Conservation (phyloP, 306 rosid genomes). For the Quercus suber region DNA sequence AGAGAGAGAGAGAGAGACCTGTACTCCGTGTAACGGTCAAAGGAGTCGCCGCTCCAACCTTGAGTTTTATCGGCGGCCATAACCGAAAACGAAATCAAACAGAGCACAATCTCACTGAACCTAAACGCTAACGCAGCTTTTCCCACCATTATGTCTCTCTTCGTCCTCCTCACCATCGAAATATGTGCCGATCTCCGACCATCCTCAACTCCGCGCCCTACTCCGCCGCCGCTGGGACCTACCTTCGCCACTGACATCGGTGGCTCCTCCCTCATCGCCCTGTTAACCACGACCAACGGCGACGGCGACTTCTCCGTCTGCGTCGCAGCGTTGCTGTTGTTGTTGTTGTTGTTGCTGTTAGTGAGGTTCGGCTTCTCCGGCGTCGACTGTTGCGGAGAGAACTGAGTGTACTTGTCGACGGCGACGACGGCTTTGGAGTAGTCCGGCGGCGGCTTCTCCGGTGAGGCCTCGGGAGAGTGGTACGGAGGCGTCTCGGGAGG, state of each 20-base stretch:
- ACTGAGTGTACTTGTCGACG: conserved; percentile 36
- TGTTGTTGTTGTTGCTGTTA: neutral
- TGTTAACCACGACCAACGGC: conserved; percentile 30
- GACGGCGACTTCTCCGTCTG: conserved; percentile 26
- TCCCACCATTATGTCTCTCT: conserved; percentile 33
- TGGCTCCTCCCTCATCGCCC: conserved; percentile 43
- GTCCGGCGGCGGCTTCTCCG: conserved; percentile 33
- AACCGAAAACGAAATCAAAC: conserved; percentile 88
- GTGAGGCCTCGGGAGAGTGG: conserved; percentile 59
- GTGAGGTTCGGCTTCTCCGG: conserved; percentile 12
- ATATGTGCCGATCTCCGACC: conserved; percentile 33
- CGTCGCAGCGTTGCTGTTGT: neutral
- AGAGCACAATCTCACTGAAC: conserved; percentile 63
- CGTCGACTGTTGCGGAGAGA: conserved; percentile 37
- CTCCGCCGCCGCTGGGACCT: conserved; percentile 28
- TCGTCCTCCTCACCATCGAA: conserved; percentile 23
- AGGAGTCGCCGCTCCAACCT: conserved; percentile 99
- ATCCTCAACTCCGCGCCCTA: conserved; percentile 21
- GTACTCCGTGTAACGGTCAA: conserved; percentile 93
- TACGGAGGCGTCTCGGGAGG: conserved; percentile 53
- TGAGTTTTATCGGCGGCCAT: conserved; percentile 97
- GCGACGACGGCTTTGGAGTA: conserved; percentile 59
- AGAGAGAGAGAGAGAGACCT: conserved; percentile 44
- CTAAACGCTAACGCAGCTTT: conserved; percentile 87
- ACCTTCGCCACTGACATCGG: conserved; percentile 40